Evolutionary conservation across 2,329 filamentous ascomycete genomes (phyloP), one percentile per base, ranked within the genome.

Genomic region (Nemania serpens): DNA sequence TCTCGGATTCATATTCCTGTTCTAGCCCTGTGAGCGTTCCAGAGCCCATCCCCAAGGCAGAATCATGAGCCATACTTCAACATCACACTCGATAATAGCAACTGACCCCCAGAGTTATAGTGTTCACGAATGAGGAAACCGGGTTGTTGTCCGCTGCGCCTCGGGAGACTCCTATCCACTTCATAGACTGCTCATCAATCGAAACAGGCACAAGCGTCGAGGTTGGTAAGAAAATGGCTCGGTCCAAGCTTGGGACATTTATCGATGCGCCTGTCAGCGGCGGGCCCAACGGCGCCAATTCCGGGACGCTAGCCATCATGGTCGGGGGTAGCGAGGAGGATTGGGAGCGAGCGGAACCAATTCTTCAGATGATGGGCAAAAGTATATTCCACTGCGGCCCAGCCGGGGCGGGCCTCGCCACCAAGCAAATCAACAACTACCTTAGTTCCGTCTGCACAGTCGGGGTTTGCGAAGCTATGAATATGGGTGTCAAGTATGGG

Each of bases 341-440:
- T 34, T 58, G 55, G 59, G 33, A 55, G 33, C 33, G 55, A 7
- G 55, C 50, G 5, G 55, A 58, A 11, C 59, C 59, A 1, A 42
- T 62, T 37, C 49, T 62, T 10, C 49, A 39, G 20, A 55, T 59
- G 59, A 58, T 62, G 50, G 59, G 59, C 5, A 55, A 55, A 11
- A 59, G 55, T 39, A n/a, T 62, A 5, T 62, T 62, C 33, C 50
- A 62, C 34, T 62, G 59, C 45, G 59, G 59, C 3, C 59, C 59
- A 1, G 17, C 45, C 5, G 56, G 55, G 1, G 59, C 59, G 5
- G 59, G 59, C 5, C 17, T 62, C 18, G 59, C 59, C 3, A 62
- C 59, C 33, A 62, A 62, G 37, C 59, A 62, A 39, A 62, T 62
- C 34, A 62, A 62, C 46, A 62, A 62, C 55, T 62, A 62, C 12